Base-by-base conservation (phyloP, 1,139 yeast species). In the Williopsis jadinii region DNA sequence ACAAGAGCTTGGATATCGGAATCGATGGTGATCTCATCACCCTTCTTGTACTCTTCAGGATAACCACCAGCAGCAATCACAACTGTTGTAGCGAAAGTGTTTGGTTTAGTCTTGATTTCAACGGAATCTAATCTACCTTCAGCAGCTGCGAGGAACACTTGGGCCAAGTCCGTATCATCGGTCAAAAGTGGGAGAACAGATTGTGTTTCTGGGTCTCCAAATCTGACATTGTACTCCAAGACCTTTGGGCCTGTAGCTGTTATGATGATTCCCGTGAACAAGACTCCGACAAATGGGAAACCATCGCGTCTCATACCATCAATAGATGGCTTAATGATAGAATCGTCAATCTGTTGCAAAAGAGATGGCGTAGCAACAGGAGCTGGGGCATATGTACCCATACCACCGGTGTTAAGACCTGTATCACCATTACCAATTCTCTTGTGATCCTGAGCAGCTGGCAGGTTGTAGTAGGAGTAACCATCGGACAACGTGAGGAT, bases 301-400 rank as follows among this genome's bases (percentile, higher is more conserved):
- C 96, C 95, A 58, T 92, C 98, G 57, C 74, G 76, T 68, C 99
- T 84, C 96, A 94, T 86, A 45, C 98, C 98, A 53, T 82, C 92
- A 59, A 94, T 83, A 35, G 97, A 85, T 44, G 97, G 98, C 66
- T 84, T 80, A 54, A 94, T 75, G 55, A 94, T 75, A 28, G 75
- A 71, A 40, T 71, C 70, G 58, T 88, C 79, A 57, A 94, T 88
- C 61, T 80, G 71, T 45, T 73, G 67, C 54, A 88, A 67, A 30
- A 92, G 63, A 31, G 73, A 72, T 5, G 85, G 80, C 47, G 90
- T 75, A 39, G 97, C 97, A 24, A 96, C 88, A 41, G 98, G 98
- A 9, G 97, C 95, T 37, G 98, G 99, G 5, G 97, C 95, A 59
- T 94, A 94, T 13, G 98, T 95, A 49, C 99, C 99, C 99, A 94